Conservation (phyloP, 1,139 yeast species). For the Yamadazyma spencermartinsiae region DNA sequence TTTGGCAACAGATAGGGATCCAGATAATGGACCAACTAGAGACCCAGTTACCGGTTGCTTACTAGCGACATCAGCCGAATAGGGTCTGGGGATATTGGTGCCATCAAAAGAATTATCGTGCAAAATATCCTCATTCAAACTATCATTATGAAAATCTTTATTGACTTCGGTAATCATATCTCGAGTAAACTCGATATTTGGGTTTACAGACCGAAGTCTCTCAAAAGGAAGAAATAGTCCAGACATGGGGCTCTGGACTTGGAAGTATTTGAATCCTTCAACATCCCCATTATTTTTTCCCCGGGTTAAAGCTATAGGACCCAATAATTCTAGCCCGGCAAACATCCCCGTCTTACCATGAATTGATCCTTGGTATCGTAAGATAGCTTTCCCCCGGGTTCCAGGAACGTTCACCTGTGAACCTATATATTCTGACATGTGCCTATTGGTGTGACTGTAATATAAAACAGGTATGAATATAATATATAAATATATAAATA, state of each 20-base stretch:
- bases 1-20: background rate
- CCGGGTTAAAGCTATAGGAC: conserved; percentile 51
- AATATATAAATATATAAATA: no score
- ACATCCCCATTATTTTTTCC: conserved; percentile 50
- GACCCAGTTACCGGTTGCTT: no score
- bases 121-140: conserved; percentile 6
- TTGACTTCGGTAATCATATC: conserved; percentile 16
- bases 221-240: conserved; percentile 77
- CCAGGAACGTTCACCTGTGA: conserved; percentile 44
- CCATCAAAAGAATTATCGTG: background rate
- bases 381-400: conserved; percentile 54
- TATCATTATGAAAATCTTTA: conserved; percentile 7
- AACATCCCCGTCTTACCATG: conserved; percentile 73
- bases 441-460: conserved; percentile 7
- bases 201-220: conserved; percentile 49
- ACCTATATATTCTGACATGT: conserved; percentile 29
- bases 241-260: conserved; percentile 58
- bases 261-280: conserved; percentile 44
- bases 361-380: conserved; percentile 74
- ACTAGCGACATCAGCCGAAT: conserved; percentile 11
- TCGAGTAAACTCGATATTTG: conserved; percentile 20
- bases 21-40: no score
- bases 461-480: no score
- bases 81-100: conserved; percentile 9
- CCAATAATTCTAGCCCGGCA: conserved; percentile 83